These are phyloP conservation scores for Melastoma candidum DNA, from an alignment of 441 rosid species.

Conservation along the genomic window DNA sequence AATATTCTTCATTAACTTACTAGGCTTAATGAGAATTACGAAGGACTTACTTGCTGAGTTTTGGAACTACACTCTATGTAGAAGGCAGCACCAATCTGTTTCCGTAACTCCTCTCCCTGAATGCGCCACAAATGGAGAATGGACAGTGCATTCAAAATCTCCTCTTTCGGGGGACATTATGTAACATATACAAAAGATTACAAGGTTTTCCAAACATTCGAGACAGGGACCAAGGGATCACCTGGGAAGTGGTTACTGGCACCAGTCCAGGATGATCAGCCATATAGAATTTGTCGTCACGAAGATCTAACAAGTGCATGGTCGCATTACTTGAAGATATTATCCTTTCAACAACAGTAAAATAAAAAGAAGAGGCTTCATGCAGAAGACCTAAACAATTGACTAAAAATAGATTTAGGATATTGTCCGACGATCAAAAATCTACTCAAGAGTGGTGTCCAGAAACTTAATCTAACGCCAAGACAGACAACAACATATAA, in stretches of 20 bases:
- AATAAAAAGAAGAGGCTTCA: neutral
- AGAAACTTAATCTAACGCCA: too few species aligned
- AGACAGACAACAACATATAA: too few species aligned
- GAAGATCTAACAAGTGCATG: constrained; percentile 54
- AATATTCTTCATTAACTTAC: too few species aligned
- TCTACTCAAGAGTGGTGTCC: too few species aligned
- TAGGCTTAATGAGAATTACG: too few species aligned
- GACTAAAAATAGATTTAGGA: too few species aligned
- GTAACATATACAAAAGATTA: neutral
- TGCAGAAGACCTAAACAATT: neutral
- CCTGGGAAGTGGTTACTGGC: constrained; percentile 87
- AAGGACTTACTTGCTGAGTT: constrained; percentile 72
- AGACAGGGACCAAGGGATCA: constrained; percentile 1
- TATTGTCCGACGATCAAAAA: too few species aligned
- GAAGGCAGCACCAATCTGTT: constrained; percentile 82
- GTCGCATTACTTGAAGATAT: neutral
- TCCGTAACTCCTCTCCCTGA: constrained; percentile 96
- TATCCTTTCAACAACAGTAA: neutral
- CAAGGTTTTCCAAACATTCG: neutral
- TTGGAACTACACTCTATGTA: constrained; percentile 97
- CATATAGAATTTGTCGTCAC: constrained; percentile 89
- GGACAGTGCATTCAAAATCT: too few species aligned
- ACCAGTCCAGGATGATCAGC: constrained; percentile 95
- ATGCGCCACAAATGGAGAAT: constrained; percentile 5
- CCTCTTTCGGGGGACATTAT: too few species aligned